phyloP scores from a whole-genome alignment of 2,329 filamentous ascomycete genomes.

The Aspergillus chevalieri region DNA sequence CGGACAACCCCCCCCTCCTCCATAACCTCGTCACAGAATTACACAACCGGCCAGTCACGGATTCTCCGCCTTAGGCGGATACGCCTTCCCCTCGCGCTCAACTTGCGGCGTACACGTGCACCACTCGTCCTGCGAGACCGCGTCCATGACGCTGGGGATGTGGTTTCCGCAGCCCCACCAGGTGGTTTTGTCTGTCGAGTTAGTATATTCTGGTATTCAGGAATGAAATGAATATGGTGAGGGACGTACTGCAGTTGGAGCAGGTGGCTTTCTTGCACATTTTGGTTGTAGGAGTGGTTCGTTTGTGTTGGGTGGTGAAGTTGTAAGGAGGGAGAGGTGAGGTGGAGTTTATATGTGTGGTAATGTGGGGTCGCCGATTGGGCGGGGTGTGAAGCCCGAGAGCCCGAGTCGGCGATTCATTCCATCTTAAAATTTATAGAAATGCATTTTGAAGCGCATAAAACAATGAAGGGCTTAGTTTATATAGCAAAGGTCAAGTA shows the following conservation, averaged over 20 bases:
- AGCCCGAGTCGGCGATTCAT: constrained; percentile 14
- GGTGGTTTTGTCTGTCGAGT: constrained; percentile 49
- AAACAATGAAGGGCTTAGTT: too few relatives aligned
- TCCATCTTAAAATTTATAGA: not conserved
- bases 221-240: not conserved
- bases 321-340: not conserved
- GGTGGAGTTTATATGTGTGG: constrained; percentile 13
- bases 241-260: constrained; percentile 54
- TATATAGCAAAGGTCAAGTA: not conserved
- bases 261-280: constrained; percentile 65
- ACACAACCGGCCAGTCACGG: constrained; percentile 30
- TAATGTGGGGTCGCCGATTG: constrained; percentile 13
- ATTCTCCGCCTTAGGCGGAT: constrained; percentile 56
- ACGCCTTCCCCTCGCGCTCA: constrained; percentile 54
- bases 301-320: not conserved
- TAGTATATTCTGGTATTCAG: not conserved
- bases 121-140: constrained; percentile 52
- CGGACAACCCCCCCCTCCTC: not conserved
- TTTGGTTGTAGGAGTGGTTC: not conserved
- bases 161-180: constrained; percentile 64
- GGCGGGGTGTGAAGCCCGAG: constrained; percentile 15
- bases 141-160: constrained; percentile 57
- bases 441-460: not conserved
- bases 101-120: constrained; percentile 62
- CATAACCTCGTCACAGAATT: not conserved